phyloP scores from a whole-genome alignment of 73 alveolate species.

The Tetrahymena elliotti region DNA sequence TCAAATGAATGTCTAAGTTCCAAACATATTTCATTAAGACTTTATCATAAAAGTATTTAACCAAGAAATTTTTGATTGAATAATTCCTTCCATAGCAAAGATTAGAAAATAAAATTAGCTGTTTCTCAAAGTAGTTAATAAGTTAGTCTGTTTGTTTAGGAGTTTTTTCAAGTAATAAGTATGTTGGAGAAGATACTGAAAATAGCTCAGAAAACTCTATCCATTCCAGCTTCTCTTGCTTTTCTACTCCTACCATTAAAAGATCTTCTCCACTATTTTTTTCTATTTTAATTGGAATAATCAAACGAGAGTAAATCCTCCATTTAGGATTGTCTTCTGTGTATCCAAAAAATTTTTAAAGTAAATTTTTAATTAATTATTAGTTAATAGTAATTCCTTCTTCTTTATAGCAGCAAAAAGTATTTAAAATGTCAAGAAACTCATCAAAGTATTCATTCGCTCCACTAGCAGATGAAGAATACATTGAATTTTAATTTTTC shows the following conservation, averaged over 20 bases:
- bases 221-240: not conserved
- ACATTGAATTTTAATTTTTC: not conserved
- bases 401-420: not conserved
- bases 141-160: not conserved
- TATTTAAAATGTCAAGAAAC: not conserved
- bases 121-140: not conserved
- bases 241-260: not conserved
- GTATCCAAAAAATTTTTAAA: not conserved
- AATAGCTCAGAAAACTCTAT: not conserved
- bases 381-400: not conserved
- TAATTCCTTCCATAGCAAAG: not conserved
- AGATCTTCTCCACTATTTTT: not conserved
- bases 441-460: not conserved
- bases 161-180: not conserved
- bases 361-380: not conserved
- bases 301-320: not conserved
- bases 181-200: not conserved
- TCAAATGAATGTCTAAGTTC: not conserved
- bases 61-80: not conserved
- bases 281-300: not conserved
- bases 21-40: not conserved
- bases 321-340: not conserved
- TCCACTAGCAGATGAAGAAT: not conserved
- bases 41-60: not conserved
- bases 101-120: not conserved